phyloP scores from a whole-genome alignment of 257 asterid species.

The Solanum chmielewskii region DNA sequence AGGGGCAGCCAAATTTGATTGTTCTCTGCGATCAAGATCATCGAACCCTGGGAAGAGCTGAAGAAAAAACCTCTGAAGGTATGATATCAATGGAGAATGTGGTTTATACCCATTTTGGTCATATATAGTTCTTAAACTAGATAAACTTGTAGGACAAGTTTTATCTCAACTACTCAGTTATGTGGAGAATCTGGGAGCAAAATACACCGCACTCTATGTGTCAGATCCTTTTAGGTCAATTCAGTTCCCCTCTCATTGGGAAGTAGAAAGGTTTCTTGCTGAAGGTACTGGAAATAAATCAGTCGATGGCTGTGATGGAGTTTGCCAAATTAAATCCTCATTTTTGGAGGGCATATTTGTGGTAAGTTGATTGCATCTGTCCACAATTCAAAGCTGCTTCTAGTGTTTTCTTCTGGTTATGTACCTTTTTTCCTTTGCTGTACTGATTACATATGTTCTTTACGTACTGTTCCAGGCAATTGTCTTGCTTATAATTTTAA shows the following conservation, averaged over 20 bases:
- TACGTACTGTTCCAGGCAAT: slow-evolving; percentile 50
- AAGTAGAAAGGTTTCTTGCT: slow-evolving; percentile 75
- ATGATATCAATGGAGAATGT: background rate
- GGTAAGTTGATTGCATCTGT: slow-evolving; percentile 32
- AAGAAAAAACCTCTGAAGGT: slow-evolving; percentile 54
- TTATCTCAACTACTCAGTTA: slow-evolving; percentile 57
- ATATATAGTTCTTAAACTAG: slow-evolving; percentile 9
- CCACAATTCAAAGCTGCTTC: background rate
- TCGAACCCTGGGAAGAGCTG: slow-evolving; percentile 20
- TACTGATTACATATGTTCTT: background rate
- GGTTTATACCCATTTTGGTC: background rate
- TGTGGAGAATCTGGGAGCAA: slow-evolving; percentile 57
- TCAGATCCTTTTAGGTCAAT: slow-evolving; percentile 63
- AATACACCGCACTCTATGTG: slow-evolving; percentile 59
- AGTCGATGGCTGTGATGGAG: slow-evolving; percentile 63
- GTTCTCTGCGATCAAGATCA: slow-evolving; percentile 59
- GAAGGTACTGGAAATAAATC: slow-evolving; percentile 57
- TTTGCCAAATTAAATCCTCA: slow-evolving; percentile 86
- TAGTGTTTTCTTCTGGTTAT: background rate
- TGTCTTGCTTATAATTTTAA: slow-evolving; percentile 73
- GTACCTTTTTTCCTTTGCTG: background rate
- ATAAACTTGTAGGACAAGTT: slow-evolving; percentile 48
- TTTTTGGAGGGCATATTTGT: slow-evolving; percentile 85
- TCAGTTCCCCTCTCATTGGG: slow-evolving; percentile 29
- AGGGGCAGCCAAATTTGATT: slow-evolving; percentile 47